These are phyloP conservation scores for Lactifluus echinatus DNA, from an alignment of 768 basidiomycete genomes.

Conservation along the genomic window DNA sequence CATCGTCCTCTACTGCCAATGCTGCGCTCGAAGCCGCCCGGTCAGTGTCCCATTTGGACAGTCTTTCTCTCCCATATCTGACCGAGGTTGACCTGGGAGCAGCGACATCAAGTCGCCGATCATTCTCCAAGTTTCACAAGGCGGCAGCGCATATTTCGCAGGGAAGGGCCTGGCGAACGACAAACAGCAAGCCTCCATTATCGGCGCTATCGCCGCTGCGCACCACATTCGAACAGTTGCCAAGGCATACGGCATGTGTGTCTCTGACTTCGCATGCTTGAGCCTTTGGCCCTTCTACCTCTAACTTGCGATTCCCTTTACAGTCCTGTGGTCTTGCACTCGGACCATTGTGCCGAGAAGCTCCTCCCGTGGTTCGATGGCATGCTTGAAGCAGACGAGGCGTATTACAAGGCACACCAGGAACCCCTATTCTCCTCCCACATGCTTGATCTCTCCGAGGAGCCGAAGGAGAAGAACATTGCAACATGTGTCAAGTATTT, in stretches of 20 bases:
- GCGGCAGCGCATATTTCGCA: slow-evolving; percentile 91
- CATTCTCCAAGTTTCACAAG: slow-evolving; percentile 96
- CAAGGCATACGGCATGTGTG: slow-evolving; percentile 87
- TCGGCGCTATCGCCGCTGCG: slow-evolving; percentile 89
- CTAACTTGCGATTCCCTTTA: neutral
- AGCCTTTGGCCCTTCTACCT: slow-evolving; percentile 1
- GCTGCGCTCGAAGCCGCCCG: slow-evolving; percentile 94
- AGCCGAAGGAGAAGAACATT: slow-evolving; percentile 90
- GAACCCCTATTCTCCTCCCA: slow-evolving; percentile 91
- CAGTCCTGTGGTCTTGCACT: slow-evolving; percentile 94
- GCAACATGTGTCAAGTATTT: slow-evolving; percentile 91
- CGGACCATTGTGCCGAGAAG: slow-evolving; percentile 97
- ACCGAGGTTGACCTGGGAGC: slow-evolving; percentile 10
- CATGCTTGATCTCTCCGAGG: slow-evolving; percentile 98
- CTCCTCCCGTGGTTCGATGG: slow-evolving; percentile 99
- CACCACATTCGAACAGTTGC: slow-evolving; percentile 85
- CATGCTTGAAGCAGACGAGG: slow-evolving; percentile 95
- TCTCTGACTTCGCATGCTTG: slow-evolving; percentile 20
- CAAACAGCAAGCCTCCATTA: slow-evolving; percentile 89
- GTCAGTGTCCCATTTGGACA: slow-evolving; percentile 30
- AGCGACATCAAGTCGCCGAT: slow-evolving; percentile 96
- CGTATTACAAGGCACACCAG: slow-evolving; percentile 81
- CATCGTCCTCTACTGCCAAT: slow-evolving; percentile 92
- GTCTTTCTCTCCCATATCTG: neutral
- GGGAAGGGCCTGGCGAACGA: slow-evolving; percentile 95